phyloP scores from a whole-genome alignment of 2,329 filamentous ascomycete genomes.

The Fusarium dimerum region DNA sequence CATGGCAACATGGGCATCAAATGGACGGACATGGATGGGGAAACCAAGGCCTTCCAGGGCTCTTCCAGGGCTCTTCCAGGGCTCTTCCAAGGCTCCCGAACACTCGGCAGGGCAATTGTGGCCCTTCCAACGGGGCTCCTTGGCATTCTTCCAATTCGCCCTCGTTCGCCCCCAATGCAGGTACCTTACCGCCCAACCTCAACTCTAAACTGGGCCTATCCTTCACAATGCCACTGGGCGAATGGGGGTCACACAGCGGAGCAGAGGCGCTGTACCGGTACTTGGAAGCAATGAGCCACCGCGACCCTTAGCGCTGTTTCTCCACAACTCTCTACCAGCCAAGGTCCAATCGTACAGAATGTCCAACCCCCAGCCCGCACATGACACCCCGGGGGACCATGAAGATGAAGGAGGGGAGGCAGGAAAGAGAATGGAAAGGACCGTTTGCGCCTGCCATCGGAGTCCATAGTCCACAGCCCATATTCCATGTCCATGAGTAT shows the following conservation, averaged over 20 bases:
- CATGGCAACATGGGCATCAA: not conserved
- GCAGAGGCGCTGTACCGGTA: conserved; percentile 6
- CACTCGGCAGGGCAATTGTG: not conserved
- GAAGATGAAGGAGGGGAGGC: not conserved
- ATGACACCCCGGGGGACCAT: not conserved
- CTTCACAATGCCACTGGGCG: not conserved
- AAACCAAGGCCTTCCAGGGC: not conserved
- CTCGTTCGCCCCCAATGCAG: not conserved
- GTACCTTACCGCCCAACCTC: not conserved
- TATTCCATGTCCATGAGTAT: conserved; percentile 1
- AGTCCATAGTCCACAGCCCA: not conserved
- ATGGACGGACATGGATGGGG: not conserved
- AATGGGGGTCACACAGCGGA: not conserved
- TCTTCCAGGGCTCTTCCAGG: conserved; percentile 7
- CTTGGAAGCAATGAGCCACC: conserved; percentile 14
- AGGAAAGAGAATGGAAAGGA: not conserved
- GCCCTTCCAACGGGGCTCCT: not conserved
- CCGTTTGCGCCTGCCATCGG: not conserved
- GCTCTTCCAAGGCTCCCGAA: conserved; percentile 1
- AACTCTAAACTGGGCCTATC: not conserved
- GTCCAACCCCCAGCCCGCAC: not conserved
- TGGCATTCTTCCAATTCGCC: not conserved
- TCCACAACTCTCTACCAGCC: conserved; percentile 18
- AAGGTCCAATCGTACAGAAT: conserved; percentile 10
- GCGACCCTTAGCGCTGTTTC: conserved; percentile 21